Percentiles rank a stretch among this genome's conserved stretches.
These are phyloP conservation scores for Amylocystis lapponica DNA, from an alignment of 768 basidiomycete genomes.

Conservation along the genomic window DNA sequence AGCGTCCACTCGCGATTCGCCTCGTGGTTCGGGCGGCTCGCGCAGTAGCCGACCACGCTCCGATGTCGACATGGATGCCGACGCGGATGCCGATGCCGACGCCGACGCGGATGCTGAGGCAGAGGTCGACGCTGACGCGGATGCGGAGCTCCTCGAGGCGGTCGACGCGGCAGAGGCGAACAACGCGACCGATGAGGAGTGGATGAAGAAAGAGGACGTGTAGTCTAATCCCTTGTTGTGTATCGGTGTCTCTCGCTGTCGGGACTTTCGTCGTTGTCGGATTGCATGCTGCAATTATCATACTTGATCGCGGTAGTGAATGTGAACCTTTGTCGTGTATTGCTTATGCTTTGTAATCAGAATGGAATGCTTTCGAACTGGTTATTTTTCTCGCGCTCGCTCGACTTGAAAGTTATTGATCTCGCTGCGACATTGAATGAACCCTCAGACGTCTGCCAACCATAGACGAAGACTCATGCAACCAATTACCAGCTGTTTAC, in stretches of 20 bases:
- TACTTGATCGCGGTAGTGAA: no score
- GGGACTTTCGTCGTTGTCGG: not conserved
- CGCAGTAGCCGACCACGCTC: slow-evolving; percentile 9
- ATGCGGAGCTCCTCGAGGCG: slow-evolving; percentile 31
- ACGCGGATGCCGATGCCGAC: slow-evolving; percentile 30
- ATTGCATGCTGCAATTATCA: no score
- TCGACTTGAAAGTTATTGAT: no score
- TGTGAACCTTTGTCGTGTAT: no score
- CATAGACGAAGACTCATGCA: no score
- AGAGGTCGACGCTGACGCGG: slow-evolving; percentile 28
- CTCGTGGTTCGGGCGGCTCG: slow-evolving; percentile 10
- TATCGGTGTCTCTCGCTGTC: not conserved
- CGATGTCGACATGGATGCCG: slow-evolving; percentile 20
- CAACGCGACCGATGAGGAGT: slow-evolving; percentile 20
- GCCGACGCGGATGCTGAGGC: slow-evolving; percentile 28
- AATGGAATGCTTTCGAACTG: no score
- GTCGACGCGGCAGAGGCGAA: slow-evolving; percentile 36
- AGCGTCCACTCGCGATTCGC: slow-evolving; percentile 7
- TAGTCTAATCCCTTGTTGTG: not conserved
- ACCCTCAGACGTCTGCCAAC: no score
- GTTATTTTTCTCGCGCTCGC: no score
- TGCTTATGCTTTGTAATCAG: no score
- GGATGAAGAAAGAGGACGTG: slow-evolving; percentile 22
- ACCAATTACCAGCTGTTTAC: no score
- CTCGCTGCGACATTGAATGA: no score